Conservation (phyloP, 495 filamentous ascomycete genomes). For the Letharia lupina region DNA sequence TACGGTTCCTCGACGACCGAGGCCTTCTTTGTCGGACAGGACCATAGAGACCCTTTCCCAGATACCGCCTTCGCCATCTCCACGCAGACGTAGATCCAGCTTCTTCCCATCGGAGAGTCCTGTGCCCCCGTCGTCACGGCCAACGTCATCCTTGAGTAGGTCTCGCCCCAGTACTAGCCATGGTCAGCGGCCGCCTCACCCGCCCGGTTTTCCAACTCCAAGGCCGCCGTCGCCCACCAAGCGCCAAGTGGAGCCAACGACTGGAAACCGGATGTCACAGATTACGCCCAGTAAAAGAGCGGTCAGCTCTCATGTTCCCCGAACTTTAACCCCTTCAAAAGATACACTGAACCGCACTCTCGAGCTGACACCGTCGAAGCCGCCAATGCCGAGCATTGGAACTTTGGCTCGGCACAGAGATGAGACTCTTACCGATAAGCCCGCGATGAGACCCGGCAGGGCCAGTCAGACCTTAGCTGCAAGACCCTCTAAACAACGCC, state of each 20-base stretch:
- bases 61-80: conserved; percentile 55
- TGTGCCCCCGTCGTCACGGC: conserved; percentile 46
- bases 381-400: conserved; percentile 22
- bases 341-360: conserved; percentile 23
- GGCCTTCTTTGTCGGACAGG: conserved; percentile 57
- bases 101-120: conserved; percentile 54
- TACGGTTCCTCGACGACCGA: conserved; percentile 16
- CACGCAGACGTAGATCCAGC: conserved; percentile 47
- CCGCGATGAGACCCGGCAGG: conserved; percentile 28
- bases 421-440: neutral
- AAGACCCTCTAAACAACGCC: conserved; percentile 15
- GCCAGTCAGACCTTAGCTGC: conserved; percentile 27
- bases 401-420: conserved; percentile 22
- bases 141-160: conserved; percentile 45
- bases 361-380: conserved; percentile 37
- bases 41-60: conserved; percentile 59
- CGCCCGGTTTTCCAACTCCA: conserved; percentile 28
- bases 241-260: conserved; percentile 25
- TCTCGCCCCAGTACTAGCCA: conserved; percentile 44
- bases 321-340: conserved; percentile 24
- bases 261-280: conserved; percentile 26
- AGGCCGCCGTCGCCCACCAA: conserved; percentile 25
- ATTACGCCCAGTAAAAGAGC: conserved; percentile 29
- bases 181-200: conserved; percentile 25
- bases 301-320: conserved; percentile 31